A percentile compares a stretch with the other conserved stretches of the same genome.
Conservation (phyloP, 208 protist species). For the Crithidia sp. region DNA sequence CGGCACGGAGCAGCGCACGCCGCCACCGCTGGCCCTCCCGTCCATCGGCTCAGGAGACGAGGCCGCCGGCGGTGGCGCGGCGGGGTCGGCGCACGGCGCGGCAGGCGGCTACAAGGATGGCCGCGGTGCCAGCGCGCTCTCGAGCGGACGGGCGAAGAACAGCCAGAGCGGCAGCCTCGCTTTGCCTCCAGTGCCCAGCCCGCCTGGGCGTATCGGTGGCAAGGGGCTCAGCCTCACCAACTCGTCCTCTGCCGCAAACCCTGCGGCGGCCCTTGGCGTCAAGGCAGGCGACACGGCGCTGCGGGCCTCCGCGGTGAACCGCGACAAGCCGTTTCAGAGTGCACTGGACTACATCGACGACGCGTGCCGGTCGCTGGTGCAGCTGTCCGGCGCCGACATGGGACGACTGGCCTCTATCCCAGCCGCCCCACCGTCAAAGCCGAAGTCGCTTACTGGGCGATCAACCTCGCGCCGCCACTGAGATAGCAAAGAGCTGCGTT, state of each 20-base stretch:
- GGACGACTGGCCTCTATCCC: slow-evolving; percentile 31
- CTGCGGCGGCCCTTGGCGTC: background rate
- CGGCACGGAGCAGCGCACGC: slow-evolving; percentile 21
- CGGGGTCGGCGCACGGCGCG: background rate
- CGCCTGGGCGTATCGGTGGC: slow-evolving; percentile 3
- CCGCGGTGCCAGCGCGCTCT: slow-evolving; percentile 6
- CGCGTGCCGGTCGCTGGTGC: slow-evolving; percentile 35
- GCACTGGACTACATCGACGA: slow-evolving; percentile 58
- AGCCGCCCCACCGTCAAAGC: slow-evolving; percentile 32
- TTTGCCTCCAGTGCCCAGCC: slow-evolving; percentile 10
- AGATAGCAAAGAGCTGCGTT: background rate
- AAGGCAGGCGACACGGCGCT: background rate
- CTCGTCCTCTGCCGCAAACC: background rate
- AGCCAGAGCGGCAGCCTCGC: slow-evolving; percentile 4
- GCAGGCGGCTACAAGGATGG: slow-evolving; percentile 6
- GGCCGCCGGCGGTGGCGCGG: background rate
- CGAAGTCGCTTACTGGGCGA: slow-evolving; percentile 19
- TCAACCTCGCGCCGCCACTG: slow-evolving; percentile 22
- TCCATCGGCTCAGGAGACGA: background rate
- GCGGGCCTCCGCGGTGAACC: slow-evolving; percentile 9
- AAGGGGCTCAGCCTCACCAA: background rate
- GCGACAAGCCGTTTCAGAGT: slow-evolving; percentile 32
- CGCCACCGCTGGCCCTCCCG: slow-evolving; percentile 13
- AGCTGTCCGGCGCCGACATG: slow-evolving; percentile 23
- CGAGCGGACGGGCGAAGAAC: slow-evolving; percentile 9